Evolutionary conservation across 768 basidiomycete genomes (phyloP).

Genomic region (Lanmaoa rubissima): DNA sequence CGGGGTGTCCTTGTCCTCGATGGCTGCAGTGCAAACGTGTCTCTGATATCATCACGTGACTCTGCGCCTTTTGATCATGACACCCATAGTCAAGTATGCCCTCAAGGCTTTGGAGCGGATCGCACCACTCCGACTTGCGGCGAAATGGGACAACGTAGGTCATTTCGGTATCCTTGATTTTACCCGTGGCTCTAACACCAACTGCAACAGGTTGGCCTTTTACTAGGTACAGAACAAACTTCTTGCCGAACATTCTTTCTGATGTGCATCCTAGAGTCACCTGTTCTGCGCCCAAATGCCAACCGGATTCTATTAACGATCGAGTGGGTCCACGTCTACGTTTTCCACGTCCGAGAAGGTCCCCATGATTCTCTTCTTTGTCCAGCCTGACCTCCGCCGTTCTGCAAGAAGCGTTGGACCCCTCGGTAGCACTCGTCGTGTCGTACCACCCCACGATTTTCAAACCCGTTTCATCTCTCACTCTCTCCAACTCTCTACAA

Average conservation of each 20-base stretch:
- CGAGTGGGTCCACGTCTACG: constrained; percentile 45
- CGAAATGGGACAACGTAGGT: constrained; percentile 93
- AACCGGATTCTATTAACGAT: constrained; percentile 65
- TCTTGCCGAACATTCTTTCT: constrained; percentile 1
- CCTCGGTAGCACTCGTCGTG: constrained; percentile 64
- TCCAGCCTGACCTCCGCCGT: constrained; percentile 72
- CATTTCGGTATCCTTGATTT: not conserved
- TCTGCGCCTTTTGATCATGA: not conserved
- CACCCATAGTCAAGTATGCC: constrained; percentile 42
- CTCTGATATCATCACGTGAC: constrained; percentile 18
- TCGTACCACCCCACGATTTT: constrained; percentile 89
- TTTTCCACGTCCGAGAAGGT: constrained; percentile 3
- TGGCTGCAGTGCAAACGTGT: constrained; percentile 11
- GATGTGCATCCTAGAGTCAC: constrained; percentile 45
- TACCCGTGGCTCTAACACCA: constrained; percentile 3
- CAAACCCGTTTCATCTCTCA: constrained; percentile 69
- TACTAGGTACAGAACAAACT: constrained; percentile 53
- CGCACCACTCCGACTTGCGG: constrained; percentile 83
- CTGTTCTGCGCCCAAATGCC: constrained; percentile 43
- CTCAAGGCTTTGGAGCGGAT: constrained; percentile 76
- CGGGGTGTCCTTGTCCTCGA: not conserved
- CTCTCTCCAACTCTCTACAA: constrained; percentile 76
- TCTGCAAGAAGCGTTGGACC: constrained; percentile 61
- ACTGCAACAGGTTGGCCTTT: constrained; percentile 58
- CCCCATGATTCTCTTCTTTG: constrained; percentile 22